A percentile compares a stretch with the other conserved stretches of the same genome.
Conservation (phyloP, 805 yeast species). For the Kuraishia floccosa region DNA sequence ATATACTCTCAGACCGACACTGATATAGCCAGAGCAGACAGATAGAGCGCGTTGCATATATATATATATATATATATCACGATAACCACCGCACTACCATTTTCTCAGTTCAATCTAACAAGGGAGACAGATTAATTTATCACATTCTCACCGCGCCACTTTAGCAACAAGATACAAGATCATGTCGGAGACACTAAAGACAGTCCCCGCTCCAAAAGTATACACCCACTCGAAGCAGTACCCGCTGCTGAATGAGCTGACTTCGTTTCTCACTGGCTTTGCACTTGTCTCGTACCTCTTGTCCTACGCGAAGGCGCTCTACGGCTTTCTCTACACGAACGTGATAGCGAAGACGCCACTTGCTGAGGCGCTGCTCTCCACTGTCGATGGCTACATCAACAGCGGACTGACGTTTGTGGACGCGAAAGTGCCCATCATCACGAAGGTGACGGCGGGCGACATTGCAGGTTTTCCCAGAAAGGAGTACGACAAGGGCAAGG, state of each 20-base stretch:
- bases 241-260: constrained; percentile 17
- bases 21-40: no score
- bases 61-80: no score
- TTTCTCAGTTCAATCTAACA: no score
- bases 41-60: no score
- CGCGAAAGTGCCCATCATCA: constrained; percentile 14
- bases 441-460: constrained; percentile 10
- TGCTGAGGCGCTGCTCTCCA: constrained; percentile 9
- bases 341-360: constrained; percentile 9
- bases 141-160: no score
- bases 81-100: no score
- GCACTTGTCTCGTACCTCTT: constrained; percentile 8
- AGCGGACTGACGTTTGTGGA: constrained; percentile 14
- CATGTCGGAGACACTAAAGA: no score
- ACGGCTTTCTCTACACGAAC: constrained; percentile 4
- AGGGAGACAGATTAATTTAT: no score
- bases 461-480: background rate
- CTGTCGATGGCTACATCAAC: constrained; percentile 12
- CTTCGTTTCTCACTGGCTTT: constrained; percentile 7
- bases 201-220: no score
- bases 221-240: constrained; percentile 18
- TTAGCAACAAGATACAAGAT: no score
- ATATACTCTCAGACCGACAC: no score
- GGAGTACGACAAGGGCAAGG: no score
- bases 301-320: constrained; percentile 6